These are phyloP conservation scores for Penicillium subrubescens DNA, from an alignment of 495 filamentous ascomycete genomes.

Conservation along the genomic window DNA sequence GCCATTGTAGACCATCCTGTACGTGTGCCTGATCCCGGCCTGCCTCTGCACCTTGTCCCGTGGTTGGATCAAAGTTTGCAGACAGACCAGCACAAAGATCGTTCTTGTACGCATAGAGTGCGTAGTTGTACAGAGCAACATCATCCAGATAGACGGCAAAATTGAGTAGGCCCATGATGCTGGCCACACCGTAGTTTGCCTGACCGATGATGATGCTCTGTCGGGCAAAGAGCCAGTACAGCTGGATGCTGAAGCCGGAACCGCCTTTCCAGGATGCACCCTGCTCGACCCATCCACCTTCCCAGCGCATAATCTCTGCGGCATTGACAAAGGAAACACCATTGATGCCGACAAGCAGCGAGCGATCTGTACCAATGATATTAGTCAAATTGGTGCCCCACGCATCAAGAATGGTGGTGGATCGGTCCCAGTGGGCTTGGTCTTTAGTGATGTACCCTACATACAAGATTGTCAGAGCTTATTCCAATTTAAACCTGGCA, in stretches of 20 bases:
- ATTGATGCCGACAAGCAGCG: constrained; percentile 35
- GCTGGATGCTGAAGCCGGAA: constrained; percentile 37
- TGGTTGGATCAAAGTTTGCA: constrained; percentile 19
- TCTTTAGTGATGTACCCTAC: constrained; percentile 38
- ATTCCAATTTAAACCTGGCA: background rate
- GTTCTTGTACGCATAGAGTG: constrained; percentile 30
- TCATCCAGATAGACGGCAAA: constrained; percentile 46
- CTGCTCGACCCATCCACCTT: constrained; percentile 38
- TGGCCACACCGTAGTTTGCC: constrained; percentile 15
- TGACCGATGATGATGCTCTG: constrained; percentile 38
- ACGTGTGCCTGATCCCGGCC: constrained; percentile 19
- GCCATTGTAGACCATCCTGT: constrained; percentile 23
- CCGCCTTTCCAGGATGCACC: constrained; percentile 35
- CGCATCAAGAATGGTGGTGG: constrained; percentile 36
- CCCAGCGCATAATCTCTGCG: constrained; percentile 44
- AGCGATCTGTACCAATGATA: constrained; percentile 35
- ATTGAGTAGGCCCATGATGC: constrained; percentile 37
- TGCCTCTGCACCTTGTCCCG: constrained; percentile 28
- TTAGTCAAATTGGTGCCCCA: constrained; percentile 37
- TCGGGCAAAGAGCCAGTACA: constrained; percentile 42
- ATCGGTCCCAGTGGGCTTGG: constrained; percentile 31
- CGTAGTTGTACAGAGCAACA: constrained; percentile 38
- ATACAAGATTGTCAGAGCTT: background rate
- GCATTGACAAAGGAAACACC: constrained; percentile 40
- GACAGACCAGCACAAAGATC: constrained; percentile 35